Conservation (phyloP, 2,329 filamentous ascomycete species). For the Trichoderma brevicompactum region DNA sequence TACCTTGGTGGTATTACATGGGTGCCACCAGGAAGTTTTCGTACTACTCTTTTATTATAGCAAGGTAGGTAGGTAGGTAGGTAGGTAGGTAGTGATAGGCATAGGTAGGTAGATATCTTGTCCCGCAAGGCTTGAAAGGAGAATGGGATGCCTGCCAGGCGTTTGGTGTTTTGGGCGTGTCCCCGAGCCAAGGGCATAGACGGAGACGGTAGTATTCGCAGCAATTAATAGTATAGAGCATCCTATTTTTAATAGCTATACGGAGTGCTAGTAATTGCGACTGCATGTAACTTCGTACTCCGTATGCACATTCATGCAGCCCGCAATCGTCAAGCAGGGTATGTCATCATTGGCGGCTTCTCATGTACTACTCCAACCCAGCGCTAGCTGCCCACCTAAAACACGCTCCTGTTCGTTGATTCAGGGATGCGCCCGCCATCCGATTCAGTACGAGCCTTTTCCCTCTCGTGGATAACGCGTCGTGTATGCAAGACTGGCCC, state of each 20-base stretch:
- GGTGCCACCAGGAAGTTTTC: not conserved
- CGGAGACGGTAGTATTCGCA: not conserved
- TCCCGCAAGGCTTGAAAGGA: too few species aligned
- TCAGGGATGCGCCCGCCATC: constrained; percentile 12
- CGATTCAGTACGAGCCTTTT: not conserved
- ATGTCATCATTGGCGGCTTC: not conserved
- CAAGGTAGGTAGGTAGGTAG: not conserved
- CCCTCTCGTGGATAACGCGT: not conserved
- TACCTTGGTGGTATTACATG: not conserved
- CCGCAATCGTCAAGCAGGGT: not conserved
- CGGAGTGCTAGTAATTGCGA: not conserved
- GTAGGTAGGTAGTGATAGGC: too few species aligned
- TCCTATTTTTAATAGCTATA: too few species aligned
- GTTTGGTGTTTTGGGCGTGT: not conserved
- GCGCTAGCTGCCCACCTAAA: constrained; percentile 13
- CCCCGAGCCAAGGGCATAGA: not conserved
- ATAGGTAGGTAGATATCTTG: too few species aligned
- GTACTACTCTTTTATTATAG: not conserved
- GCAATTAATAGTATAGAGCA: not conserved
- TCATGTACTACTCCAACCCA: not conserved
- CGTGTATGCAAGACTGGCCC: constrained; percentile 10
- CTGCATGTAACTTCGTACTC: not conserved
- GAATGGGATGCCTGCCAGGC: too few species aligned
- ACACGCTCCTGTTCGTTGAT: constrained; percentile 2
- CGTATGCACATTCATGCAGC: not conserved